Evolutionary conservation across 164 flowering plant species (phyloP).

Genomic region (Magnolia changhungtana): DNA sequence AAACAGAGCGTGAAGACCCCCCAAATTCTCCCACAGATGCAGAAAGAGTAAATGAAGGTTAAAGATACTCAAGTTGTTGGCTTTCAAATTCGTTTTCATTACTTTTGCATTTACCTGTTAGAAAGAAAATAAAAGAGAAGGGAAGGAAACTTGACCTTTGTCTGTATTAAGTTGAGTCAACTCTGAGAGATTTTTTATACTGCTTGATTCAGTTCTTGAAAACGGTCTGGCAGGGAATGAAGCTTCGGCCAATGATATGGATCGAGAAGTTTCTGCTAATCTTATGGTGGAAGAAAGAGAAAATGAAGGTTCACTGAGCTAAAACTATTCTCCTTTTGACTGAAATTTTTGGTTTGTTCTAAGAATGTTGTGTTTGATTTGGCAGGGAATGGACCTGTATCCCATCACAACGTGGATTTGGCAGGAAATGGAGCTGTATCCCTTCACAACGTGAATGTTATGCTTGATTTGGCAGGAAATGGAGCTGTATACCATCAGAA

Average conservation of each 20-base stretch:
- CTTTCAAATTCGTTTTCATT: neutral
- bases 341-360: neutral
- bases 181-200: neutral
- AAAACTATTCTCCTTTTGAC: neutral
- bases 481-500: neutral
- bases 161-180: neutral
- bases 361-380: neutral
- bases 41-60: conserved; percentile 12
- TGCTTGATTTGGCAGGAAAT: neutral
- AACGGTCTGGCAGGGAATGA: conserved; percentile 9
- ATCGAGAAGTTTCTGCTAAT: neutral
- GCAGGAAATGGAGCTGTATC: conserved; percentile 10
- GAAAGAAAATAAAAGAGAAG: no score
- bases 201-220: neutral
- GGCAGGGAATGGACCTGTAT: conserved; percentile 12
- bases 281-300: conserved; percentile 4
- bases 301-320: conserved; percentile 22
- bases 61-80: conserved; percentile 7
- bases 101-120: neutral
- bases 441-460: neutral
- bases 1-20: conserved; percentile 23
- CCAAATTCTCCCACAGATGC: conserved; percentile 1
- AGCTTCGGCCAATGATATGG: neutral
- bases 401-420: conserved; percentile 1
- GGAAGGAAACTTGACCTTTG: neutral